phyloP scores from a whole-genome alignment of 2,329 filamentous ascomycete species.

The Didymellaceae sp. region DNA sequence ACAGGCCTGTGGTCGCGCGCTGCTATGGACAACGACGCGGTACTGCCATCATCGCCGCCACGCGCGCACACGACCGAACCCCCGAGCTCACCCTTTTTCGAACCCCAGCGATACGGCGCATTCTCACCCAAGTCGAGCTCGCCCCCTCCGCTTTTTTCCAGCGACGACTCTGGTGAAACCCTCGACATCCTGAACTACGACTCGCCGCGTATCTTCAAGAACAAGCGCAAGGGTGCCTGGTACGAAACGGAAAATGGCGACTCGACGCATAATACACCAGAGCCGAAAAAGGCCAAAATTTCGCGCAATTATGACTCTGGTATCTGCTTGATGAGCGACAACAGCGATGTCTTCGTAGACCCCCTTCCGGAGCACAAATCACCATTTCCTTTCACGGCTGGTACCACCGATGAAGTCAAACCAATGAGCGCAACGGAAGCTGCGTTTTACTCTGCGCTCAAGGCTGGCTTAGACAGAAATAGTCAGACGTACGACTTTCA shows the following conservation, averaged over 20 bases:
- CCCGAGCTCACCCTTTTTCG: constrained; percentile 37
- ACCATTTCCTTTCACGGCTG: constrained; percentile 20
- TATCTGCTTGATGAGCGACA: constrained; percentile 42
- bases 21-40: constrained; percentile 32
- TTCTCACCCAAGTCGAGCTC: constrained; percentile 41
- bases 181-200: constrained; percentile 42
- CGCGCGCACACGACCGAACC: constrained; percentile 28
- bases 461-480: constrained; percentile 24
- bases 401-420: constrained; percentile 2
- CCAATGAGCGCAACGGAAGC: constrained; percentile 15
- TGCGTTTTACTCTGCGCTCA: constrained; percentile 22
- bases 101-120: constrained; percentile 20
- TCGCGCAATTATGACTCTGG: constrained; percentile 42
- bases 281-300: constrained; percentile 37
- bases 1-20: background rate
- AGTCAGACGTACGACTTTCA: constrained; percentile 25
- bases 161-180: constrained; percentile 38
- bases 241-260: constrained; percentile 29
- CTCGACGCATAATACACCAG: constrained; percentile 21
- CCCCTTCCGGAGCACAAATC: constrained; percentile 22
- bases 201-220: constrained; percentile 41
- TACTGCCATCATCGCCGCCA: constrained; percentile 33
- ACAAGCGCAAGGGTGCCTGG: constrained; percentile 44
- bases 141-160: constrained; percentile 43
- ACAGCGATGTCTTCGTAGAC: constrained; percentile 25